Base-by-base conservation (phyloP, 1,139 yeast species). In the Candida frijolesensis region DNA sequence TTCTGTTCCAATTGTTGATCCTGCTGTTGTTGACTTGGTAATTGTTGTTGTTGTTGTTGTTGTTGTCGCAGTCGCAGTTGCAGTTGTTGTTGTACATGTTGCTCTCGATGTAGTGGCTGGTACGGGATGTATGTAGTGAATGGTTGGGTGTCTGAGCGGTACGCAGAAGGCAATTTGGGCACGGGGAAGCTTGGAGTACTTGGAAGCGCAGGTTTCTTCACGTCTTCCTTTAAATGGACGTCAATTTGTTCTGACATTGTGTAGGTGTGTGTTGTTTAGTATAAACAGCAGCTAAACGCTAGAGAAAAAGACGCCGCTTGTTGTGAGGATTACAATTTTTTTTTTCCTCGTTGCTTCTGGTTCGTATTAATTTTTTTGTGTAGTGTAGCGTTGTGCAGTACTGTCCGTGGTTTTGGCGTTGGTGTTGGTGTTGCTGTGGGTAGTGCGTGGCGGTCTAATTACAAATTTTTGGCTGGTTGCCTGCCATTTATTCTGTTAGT, bases 301-400 rank as follows among this genome's bases (percentile, higher is more conserved):
- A 19, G 29, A 9, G 29, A 18, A 37, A 19, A 19, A 5, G 41
- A 22, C 41, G 41, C 41, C 41, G 41, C 41, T 37, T 37, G 14
- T 19, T 37, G 29, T 37, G 41, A 37, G 41, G 41, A 37, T 37
- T 22, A 37, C 18, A 38, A 12, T 22, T 38, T 38, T 38, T 38
- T 38, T 38, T 38, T 38, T 37, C 39, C 22, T 15, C 12, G 35
- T 32, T 32, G 14, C 15, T 10, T 12, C 5, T n/a, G 18, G 37
- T 14, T 33, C 16, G 37, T 32, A n/a, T 32, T 14, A n/a, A 32
- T n/a, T n/a, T 12, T 32, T 32, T 32, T 6, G 35, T 25, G 29
- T 25, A 25, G 29, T 25, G 29, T 9, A 8, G 29, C 10, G 10
- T 9, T 25, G 29, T 25, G 29, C 8, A 25, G 29, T 25, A 9